These are phyloP conservation scores for Phaseolus lunatus DNA, from an alignment of 306 rosid species.

Conservation along the genomic window DNA sequence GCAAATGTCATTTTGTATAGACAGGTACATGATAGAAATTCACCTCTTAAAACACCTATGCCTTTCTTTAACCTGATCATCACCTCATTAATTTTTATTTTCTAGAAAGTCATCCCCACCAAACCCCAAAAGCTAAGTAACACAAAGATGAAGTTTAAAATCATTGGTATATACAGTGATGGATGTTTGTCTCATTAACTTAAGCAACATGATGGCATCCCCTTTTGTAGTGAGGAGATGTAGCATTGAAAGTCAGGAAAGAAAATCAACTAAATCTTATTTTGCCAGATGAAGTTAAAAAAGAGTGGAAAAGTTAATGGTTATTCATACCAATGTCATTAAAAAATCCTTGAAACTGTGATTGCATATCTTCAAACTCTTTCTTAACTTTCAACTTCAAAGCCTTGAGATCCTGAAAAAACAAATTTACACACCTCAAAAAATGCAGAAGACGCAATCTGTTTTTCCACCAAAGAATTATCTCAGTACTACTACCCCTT, in stretches of 20 bases:
- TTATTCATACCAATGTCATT: conserved; percentile 66
- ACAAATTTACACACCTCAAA: conserved; percentile 14
- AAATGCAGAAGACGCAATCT: not conserved
- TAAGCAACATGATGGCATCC: conserved; percentile 9
- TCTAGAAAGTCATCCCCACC: not conserved
- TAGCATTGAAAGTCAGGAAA: not conserved
- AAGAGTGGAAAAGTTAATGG: conserved; percentile 30
- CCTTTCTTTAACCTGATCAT: conserved; percentile 20
- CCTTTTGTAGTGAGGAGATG: not conserved
- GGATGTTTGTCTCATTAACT: not conserved
- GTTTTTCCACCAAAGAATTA: not conserved
- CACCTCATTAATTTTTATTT: not conserved
- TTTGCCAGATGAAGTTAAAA: conserved; percentile 12
- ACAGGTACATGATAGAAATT: not conserved
- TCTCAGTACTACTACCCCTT: not conserved
- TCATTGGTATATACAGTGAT: not conserved
- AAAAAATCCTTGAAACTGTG: conserved; percentile 66
- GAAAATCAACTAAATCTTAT: conserved; percentile 12
- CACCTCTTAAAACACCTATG: not conserved
- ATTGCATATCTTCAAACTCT: conserved; percentile 75
- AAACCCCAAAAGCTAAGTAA: not conserved
- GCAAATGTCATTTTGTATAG: not conserved
- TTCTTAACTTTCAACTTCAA: conserved; percentile 63
- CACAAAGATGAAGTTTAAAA: not conserved
- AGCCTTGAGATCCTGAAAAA: conserved; percentile 76